These are phyloP conservation scores for Fusarium scirpi DNA, from an alignment of 2,329 filamentous ascomycete species.

Conservation along the genomic window DNA sequence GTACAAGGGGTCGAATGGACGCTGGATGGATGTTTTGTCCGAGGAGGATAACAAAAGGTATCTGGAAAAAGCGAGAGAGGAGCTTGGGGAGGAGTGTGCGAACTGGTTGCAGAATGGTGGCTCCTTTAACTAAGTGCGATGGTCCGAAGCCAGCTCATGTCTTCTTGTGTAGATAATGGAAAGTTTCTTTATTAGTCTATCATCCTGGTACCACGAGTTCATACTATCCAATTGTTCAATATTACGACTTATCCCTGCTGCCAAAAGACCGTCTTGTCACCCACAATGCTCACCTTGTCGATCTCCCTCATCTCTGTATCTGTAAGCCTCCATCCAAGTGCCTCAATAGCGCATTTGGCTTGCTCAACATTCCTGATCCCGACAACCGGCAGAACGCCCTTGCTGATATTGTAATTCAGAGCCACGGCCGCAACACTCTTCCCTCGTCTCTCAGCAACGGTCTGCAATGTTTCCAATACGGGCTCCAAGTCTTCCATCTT, in stretches of 20 bases:
- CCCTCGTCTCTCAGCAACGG: background rate
- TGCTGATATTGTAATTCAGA: slow-evolving; percentile 15
- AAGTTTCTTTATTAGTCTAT: background rate
- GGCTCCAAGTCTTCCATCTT: slow-evolving; percentile 15
- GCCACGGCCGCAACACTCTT: slow-evolving; percentile 14
- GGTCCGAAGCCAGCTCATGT: rapidly evolving
- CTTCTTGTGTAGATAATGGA: background rate
- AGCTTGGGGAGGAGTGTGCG: slow-evolving; percentile 6
- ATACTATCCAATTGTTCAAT: background rate
- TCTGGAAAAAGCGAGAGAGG: background rate
- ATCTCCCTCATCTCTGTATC: slow-evolving; percentile 11
- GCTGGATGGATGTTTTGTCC: slow-evolving; percentile 2
- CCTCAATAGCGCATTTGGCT: slow-evolving; percentile 7
- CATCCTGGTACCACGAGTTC: background rate
- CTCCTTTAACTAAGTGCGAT: background rate
- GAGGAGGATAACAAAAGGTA: background rate
- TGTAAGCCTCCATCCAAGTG: slow-evolving; percentile 17
- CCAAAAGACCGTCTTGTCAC: slow-evolving; percentile 7
- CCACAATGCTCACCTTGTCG: slow-evolving; percentile 8
- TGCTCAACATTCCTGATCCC: slow-evolving; percentile 19
- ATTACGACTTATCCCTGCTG: background rate
- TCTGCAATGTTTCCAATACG: background rate
- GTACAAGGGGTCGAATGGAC: background rate
- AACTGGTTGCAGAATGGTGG: slow-evolving; percentile 9
- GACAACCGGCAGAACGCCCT: slow-evolving; percentile 8